Evolutionary conservation across 2,329 filamentous ascomycete genomes (phyloP).

Genomic region (Phyllosticta citriasiana): DNA sequence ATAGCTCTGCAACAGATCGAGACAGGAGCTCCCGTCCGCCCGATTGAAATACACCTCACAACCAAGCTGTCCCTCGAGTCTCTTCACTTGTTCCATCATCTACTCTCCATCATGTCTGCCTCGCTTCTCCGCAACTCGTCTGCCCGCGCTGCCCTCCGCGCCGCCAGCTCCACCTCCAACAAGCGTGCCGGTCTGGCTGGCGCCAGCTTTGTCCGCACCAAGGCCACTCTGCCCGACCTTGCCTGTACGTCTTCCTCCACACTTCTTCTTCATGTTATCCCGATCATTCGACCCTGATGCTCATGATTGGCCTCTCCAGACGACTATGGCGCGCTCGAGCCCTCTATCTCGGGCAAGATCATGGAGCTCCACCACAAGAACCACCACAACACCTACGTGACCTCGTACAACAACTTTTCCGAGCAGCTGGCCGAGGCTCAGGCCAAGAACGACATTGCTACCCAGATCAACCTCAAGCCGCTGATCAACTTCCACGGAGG

Average conservation of each 20-base stretch:
- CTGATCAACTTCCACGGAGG: slow-evolving; percentile 58
- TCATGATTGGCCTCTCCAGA: slow-evolving; percentile 43
- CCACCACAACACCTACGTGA: slow-evolving; percentile 92
- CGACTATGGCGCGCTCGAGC: slow-evolving; percentile 92
- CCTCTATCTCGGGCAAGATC: slow-evolving; percentile 73
- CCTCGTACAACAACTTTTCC: slow-evolving; percentile 70
- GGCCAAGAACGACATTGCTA: slow-evolving; percentile 42
- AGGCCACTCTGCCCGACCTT: slow-evolving; percentile 89
- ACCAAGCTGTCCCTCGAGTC: not conserved
- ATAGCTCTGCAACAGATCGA: slow-evolving; percentile 2
- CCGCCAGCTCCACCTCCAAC: slow-evolving; percentile 51
- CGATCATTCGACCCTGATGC: not conserved
- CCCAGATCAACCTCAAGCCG: slow-evolving; percentile 46
- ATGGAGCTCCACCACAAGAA: slow-evolving; percentile 95
- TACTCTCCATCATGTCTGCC: slow-evolving; percentile 54
- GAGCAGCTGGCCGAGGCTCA: slow-evolving; percentile 57
- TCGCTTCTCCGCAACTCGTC: slow-evolving; percentile 63
- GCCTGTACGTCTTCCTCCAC: slow-evolving; percentile 46
- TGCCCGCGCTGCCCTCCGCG: slow-evolving; percentile 62
- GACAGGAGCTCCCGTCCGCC: slow-evolving; percentile 1
- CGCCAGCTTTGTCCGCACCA: slow-evolving; percentile 71
- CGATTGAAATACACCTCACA: not conserved
- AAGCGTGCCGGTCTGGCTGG: slow-evolving; percentile 55
- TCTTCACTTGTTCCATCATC: not conserved
- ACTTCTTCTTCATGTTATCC: not conserved